A percentile compares a stretch with the other conserved stretches of the same genome.
These are phyloP conservation scores for Osmanthus fragrans DNA, from an alignment of 257 asterid species.

Conservation along the genomic window DNA sequence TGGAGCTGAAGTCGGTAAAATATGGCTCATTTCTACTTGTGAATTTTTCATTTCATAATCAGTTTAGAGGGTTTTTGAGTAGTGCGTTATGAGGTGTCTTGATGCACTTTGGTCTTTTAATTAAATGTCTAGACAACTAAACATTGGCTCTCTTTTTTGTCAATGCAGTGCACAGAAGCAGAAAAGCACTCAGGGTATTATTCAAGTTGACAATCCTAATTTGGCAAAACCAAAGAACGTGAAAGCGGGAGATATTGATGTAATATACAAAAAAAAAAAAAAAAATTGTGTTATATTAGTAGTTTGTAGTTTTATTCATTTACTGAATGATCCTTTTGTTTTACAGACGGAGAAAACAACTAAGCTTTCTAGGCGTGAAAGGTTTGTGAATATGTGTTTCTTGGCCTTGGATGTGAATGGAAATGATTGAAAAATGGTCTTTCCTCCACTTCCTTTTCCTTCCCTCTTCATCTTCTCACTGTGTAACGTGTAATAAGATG, in stretches of 20 bases:
- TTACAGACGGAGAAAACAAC: slow-evolving; percentile 82
- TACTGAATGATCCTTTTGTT: slow-evolving; percentile 16
- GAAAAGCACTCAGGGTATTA: slow-evolving; percentile 77
- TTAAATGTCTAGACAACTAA: not conserved
- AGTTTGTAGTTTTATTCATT: not conserved
- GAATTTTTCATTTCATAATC: not conserved
- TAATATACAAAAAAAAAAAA: no score
- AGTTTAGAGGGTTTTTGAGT: not conserved
- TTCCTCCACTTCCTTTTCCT: not conserved
- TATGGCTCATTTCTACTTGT: not conserved
- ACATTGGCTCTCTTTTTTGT: not conserved
- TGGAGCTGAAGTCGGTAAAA: slow-evolving; percentile 23
- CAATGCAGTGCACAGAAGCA: slow-evolving; percentile 48
- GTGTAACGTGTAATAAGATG: not conserved
- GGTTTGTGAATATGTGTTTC: slow-evolving; percentile 42
- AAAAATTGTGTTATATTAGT: slow-evolving; percentile 4
- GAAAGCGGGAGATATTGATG: slow-evolving; percentile 88
- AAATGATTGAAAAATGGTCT: not conserved
- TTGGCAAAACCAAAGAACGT: slow-evolving; percentile 69
- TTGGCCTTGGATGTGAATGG: not conserved
- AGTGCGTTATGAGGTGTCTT: not conserved
- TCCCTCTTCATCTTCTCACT: no score
- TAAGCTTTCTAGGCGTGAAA: slow-evolving; percentile 91
- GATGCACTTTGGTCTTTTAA: not conserved
- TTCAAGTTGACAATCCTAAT: slow-evolving; percentile 87